phyloP scores from a whole-genome alignment of 331 rosid species.

The Quercus phellos region DNA sequence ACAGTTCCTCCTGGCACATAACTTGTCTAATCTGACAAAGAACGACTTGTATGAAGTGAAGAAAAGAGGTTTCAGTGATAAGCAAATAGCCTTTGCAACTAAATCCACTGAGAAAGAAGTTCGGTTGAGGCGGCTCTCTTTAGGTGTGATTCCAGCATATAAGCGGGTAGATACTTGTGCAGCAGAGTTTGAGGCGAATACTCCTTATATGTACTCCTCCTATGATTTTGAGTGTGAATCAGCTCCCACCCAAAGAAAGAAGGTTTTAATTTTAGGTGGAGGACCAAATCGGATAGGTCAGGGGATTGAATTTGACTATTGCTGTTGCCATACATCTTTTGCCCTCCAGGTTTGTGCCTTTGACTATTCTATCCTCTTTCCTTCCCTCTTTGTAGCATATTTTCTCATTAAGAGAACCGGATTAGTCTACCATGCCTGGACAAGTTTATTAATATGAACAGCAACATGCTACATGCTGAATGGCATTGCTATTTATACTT shows the following conservation, averaged over 20 bases:
- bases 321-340: constrained; percentile 95
- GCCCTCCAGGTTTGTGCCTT: constrained; percentile 70
- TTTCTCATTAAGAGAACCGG: not conserved
- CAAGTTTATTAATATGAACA: not conserved
- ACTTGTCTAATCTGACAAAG: constrained; percentile 55
- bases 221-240: constrained; percentile 98
- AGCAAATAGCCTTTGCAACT: constrained; percentile 90
- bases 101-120: constrained; percentile 79
- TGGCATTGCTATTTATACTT: not conserved
- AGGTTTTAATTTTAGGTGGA: constrained; percentile 93
- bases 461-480: not conserved
- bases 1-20: constrained; percentile 55
- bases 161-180: constrained; percentile 98
- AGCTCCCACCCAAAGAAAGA: constrained; percentile 73
- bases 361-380: not conserved
- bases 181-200: constrained; percentile 96
- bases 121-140: constrained; percentile 55
- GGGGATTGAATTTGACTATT: constrained; percentile 98
- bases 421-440: not conserved
- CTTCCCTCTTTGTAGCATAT: not conserved
- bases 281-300: constrained; percentile 98
- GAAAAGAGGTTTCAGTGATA: constrained; percentile 94
- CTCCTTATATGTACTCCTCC: constrained; percentile 98
- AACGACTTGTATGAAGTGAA: constrained; percentile 83
- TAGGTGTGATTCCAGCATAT: constrained; percentile 75